phyloP scores from a whole-genome alignment of 2,329 filamentous ascomycete genomes.

The Eurotiales sp. region DNA sequence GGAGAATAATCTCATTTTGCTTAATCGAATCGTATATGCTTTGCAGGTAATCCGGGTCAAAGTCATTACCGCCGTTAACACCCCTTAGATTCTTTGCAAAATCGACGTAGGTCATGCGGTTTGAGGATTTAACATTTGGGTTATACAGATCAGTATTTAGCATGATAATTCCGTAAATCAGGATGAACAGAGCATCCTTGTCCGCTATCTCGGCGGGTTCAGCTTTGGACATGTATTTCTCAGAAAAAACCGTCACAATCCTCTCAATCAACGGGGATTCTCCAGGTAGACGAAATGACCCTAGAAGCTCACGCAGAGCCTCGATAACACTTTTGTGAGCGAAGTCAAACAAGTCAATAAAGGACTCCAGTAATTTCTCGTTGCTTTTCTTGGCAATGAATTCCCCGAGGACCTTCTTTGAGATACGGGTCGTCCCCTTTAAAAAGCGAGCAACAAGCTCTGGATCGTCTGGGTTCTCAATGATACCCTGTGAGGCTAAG shows the following conservation, averaged over 20 bases:
- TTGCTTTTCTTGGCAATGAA: constrained; percentile 90
- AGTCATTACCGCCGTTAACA: constrained; percentile 81
- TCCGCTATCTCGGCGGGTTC: constrained; percentile 73
- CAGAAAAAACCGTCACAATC: constrained; percentile 81
- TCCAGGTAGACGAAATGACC: constrained; percentile 88
- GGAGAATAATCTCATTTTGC: constrained; percentile 89
- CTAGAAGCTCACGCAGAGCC: constrained; percentile 78
- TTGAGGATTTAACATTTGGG: constrained; percentile 70
- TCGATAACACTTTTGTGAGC: constrained; percentile 82
- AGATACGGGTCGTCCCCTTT: constrained; percentile 79
- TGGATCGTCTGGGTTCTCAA: constrained; percentile 69
- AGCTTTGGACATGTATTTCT: constrained; percentile 72
- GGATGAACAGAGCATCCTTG: constrained; percentile 81
- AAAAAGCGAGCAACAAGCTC: constrained; percentile 80
- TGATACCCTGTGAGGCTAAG: constrained; percentile 79
- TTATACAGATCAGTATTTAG: constrained; percentile 97
- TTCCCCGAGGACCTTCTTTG: constrained; percentile 87
- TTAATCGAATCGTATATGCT: constrained; percentile 89
- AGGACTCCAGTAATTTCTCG: constrained; percentile 76
- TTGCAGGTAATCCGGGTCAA: constrained; percentile 75
- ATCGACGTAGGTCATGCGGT: constrained; percentile 78
- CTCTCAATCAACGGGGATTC: constrained; percentile 91
- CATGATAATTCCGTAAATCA: constrained; percentile 96
- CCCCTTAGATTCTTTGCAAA: constrained; percentile 89
- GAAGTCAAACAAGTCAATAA: constrained; percentile 87